Base-by-base conservation (phyloP, 495 filamentous ascomycete genomes). In the Penicillium malachiteum region DNA sequence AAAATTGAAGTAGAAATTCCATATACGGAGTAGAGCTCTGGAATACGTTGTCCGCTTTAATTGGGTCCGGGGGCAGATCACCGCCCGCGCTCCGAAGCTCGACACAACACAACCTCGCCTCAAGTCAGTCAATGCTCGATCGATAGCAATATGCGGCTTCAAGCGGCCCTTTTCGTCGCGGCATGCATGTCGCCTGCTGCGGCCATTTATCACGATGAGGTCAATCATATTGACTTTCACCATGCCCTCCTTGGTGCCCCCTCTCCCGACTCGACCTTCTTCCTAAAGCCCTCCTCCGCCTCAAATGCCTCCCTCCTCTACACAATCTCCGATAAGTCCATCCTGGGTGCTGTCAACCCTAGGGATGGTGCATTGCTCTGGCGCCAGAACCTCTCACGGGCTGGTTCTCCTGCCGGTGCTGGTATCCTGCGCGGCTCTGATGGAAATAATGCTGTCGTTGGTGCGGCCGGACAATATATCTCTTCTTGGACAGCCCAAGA, bases 191-290 rank as follows among this genome's bases (percentile, higher is more conserved):
- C 73, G 45, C 70, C 71, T 39, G 63, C 65, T 56, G 54, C 60
- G 54, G 92, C 91, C 62, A 86, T 97, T 58, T 96, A 88, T 76
- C 76, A 81, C 48, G 94, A 99, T 65, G 94, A 97, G 67, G 91
- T 96, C 65, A 90, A 87, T 75, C 83, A 90, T 65, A 82, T 91
- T 69, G 94, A 99, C 75, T 97, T 89, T 79, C 95, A 97, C 73
- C 85, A 93, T 74, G 84, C 88, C 49, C 85, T 97, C 38, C 76
- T 97, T 62, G 94, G 94, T 59, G 69, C 87, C 14, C 92, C 95
- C 54, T 85, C 87, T 61, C 74, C 81, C 68, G 81, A 88, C 41
- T 89, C 90, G 37, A 96, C 91, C 48, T 96, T 99, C 81, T 97
- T 97, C 82, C 91, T 96, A 73, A 85, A 85, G 55, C 95, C 94